Percentiles rank a stretch among this genome's conserved stretches.
Evolutionary conservation across 441 rosid species (phyloP).

Genomic region (Sinapis alba): DNA sequence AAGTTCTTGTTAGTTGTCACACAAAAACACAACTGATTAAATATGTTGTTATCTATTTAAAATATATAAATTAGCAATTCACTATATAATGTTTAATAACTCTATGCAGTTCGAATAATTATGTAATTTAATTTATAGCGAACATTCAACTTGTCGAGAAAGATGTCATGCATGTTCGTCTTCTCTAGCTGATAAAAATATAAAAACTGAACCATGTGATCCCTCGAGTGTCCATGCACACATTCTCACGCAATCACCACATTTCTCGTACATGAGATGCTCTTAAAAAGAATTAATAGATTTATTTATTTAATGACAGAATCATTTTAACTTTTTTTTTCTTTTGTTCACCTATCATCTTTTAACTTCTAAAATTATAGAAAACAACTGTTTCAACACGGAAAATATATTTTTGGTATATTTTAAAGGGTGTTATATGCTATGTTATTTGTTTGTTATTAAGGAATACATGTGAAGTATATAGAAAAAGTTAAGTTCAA

Average conservation of each 20-base stretch:
- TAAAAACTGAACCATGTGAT: slow-evolving; percentile 18
- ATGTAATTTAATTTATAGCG: background rate
- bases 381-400: background rate
- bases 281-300: too few species aligned
- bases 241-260: slow-evolving; percentile 28
- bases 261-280: slow-evolving; percentile 17
- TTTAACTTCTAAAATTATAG: background rate
- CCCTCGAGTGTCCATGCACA: slow-evolving; percentile 29
- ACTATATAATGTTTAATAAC: background rate
- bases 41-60: background rate
- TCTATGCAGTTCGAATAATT: background rate
- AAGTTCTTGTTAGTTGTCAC: background rate
- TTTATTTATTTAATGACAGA: background rate
- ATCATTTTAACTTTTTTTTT: background rate
- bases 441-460: background rate
- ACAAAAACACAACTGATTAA: slow-evolving; percentile 3
- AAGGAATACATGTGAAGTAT: background rate
- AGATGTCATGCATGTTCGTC: slow-evolving; percentile 37
- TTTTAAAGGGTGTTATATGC: background rate
- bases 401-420: background rate
- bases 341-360: background rate
- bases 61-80: background rate
- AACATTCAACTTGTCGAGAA: slow-evolving; percentile 32
- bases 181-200: slow-evolving; percentile 8
- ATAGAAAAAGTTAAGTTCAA: background rate